These are phyloP conservation scores for Cladophialophora chaetospira DNA, from an alignment of 2,329 filamentous ascomycete species.

Conservation along the genomic window DNA sequence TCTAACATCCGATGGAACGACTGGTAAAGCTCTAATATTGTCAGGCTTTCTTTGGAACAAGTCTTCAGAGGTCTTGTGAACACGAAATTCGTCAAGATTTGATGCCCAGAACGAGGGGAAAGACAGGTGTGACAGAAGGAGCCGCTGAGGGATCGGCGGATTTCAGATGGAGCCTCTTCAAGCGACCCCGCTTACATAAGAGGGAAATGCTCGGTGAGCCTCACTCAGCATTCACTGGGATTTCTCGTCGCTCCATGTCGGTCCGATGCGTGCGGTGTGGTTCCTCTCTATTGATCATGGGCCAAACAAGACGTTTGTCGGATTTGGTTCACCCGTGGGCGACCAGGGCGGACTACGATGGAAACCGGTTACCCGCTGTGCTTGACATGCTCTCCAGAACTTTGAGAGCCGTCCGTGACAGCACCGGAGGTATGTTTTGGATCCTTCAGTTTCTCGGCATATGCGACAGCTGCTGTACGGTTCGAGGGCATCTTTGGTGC, in stretches of 20 bases:
- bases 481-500: background rate
- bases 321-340: no score
- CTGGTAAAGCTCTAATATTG: background rate
- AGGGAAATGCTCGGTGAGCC: background rate
- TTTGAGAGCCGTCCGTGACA: background rate
- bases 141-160: conserved; percentile 6
- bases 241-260: no score
- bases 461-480: background rate
- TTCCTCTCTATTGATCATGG: no score
- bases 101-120: background rate
- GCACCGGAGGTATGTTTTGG: background rate
- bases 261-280: no score
- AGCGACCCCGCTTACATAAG: conserved; percentile 10
- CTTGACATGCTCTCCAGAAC: background rate
- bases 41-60: background rate
- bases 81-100: background rate
- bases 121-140: background rate
- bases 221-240: background rate
- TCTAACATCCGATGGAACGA: background rate
- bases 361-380: no score
- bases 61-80: background rate
- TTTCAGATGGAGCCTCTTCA: background rate
- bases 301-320: no score
- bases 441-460: background rate
- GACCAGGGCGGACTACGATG: no score